Conservation (phyloP, 2,329 filamentous ascomycete genomes). For the Monosporascus sp. region DNA sequence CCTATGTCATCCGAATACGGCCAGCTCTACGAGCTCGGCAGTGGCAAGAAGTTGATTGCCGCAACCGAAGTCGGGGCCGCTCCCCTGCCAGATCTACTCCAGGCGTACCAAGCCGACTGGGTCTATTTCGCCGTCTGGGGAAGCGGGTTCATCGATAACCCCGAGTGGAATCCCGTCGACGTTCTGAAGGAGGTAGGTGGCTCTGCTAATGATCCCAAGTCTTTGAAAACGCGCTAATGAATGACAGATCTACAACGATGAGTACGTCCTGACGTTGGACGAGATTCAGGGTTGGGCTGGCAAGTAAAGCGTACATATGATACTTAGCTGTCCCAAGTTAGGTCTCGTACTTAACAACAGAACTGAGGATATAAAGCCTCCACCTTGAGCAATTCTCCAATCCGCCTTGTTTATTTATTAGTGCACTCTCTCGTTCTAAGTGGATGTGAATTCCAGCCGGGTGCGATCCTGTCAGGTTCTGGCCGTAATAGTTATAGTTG, state of each 20-base stretch:
- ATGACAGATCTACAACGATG: conserved; percentile 23
- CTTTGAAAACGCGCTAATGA: neutral
- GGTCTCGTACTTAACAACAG: no score
- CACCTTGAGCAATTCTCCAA: no score
- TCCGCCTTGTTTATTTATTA: no score
- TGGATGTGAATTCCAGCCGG: no score
- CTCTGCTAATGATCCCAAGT: no score
- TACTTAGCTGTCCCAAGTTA: neutral
- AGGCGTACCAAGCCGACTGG: conserved; percentile 42
- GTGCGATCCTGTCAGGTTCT: no score
- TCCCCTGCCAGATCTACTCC: conserved; percentile 34
- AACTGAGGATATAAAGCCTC: no score
- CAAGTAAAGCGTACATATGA: neutral
- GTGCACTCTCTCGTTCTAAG: no score
- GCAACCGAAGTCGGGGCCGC: conserved; percentile 41
- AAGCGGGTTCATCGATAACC: conserved; percentile 36
- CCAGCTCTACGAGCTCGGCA: conserved; percentile 33
- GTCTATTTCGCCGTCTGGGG: conserved; percentile 42
- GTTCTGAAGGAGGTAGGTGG: conserved; percentile 30
- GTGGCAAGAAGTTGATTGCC: conserved; percentile 42
- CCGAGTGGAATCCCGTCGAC: conserved; percentile 33
- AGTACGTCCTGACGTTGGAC: conserved; percentile 29
- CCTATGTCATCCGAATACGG: conserved; percentile 40
- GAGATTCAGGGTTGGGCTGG: conserved; percentile 28
- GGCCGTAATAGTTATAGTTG: no score